phyloP scores from a whole-genome alignment of 2,329 filamentous ascomycete species.

The Parasarocladium wereldwijsianum region DNA sequence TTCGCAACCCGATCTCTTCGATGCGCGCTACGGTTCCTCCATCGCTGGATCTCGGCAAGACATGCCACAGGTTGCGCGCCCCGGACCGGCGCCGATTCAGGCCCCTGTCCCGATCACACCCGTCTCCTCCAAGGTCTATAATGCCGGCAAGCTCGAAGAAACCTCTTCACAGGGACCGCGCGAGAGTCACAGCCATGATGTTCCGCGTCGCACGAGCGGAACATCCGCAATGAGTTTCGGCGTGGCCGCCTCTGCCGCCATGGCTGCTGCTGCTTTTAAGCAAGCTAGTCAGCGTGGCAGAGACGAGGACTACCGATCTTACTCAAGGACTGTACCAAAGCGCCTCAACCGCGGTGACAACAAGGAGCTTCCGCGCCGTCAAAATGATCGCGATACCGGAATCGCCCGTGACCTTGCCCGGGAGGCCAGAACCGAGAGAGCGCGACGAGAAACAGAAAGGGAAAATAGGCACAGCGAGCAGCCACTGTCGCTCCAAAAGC shows the following conservation, averaged over 20 bases:
- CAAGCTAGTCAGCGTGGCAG: conserved; percentile 1
- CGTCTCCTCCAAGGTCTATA: conserved; percentile 54
- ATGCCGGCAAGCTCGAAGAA: conserved; percentile 26
- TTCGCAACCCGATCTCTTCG: conserved; percentile 47
- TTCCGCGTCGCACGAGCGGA: conserved; percentile 13
- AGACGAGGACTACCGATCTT: conserved; percentile 4
- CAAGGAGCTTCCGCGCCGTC: conserved; percentile 7
- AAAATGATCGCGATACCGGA: neutral
- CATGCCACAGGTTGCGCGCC: conserved; percentile 27
- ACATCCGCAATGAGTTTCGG: conserved; percentile 30
- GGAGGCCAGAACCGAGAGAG: conserved; percentile 11
- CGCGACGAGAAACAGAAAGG: conserved; percentile 9
- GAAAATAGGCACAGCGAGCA: conserved; percentile 9
- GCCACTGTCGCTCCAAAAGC: conserved; percentile 6
- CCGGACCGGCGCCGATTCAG: conserved; percentile 56
- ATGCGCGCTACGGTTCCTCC: conserved; percentile 28
- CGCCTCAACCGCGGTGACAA: conserved; percentile 9
- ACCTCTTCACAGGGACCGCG: conserved; percentile 21
- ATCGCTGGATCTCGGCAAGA: conserved; percentile 26
- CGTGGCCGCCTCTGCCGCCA: conserved; percentile 32
- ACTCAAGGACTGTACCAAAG: conserved; percentile 1
- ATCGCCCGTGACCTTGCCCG: conserved; percentile 1
- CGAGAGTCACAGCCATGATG: conserved; percentile 9
- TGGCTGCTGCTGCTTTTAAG: conserved; percentile 18
- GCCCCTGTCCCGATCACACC: conserved; percentile 71